Conservation (phyloP, 2,329 filamentous ascomycete species). For the Waltergamsia citrina region DNA sequence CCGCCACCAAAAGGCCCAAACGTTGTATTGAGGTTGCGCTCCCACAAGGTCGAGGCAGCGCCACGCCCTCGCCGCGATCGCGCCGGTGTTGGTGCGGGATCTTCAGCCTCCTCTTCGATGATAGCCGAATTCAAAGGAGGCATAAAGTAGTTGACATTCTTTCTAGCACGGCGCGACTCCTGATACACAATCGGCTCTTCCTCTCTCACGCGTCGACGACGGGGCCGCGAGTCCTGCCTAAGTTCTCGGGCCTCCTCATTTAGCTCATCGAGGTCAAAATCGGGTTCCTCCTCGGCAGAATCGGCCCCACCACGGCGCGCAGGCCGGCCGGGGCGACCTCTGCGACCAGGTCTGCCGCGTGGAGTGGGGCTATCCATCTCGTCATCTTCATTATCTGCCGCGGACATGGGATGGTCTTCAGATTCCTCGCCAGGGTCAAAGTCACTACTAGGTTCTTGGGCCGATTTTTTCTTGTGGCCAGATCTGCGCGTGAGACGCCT, state of each 20-base stretch:
- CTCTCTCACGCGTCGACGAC: conserved; percentile 39
- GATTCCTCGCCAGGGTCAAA: conserved; percentile 53
- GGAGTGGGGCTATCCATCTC: conserved; percentile 39
- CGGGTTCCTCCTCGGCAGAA: conserved; percentile 47
- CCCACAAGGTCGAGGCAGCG: conserved; percentile 53
- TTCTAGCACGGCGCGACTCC: conserved; percentile 42
- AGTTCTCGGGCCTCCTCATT: conserved; percentile 58
- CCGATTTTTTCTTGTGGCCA: conserved; percentile 30
- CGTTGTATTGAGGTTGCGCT: conserved; percentile 78
- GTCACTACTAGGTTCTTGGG: conserved; percentile 48
- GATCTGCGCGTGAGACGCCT: conserved; percentile 39
- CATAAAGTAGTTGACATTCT: conserved; percentile 76
- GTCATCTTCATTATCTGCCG: conserved; percentile 28
- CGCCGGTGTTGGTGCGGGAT: conserved; percentile 57
- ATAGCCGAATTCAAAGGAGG: conserved; percentile 53
- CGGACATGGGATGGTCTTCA: conserved; percentile 41
- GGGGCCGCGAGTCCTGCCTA: conserved; percentile 40
- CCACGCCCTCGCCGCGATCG: conserved; percentile 57
- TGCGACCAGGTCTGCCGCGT: conserved; percentile 32
- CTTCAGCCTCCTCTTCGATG: conserved; percentile 66
- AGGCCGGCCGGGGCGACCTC: conserved; percentile 32
- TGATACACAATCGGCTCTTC: conserved; percentile 50
- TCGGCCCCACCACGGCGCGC: conserved; percentile 38
- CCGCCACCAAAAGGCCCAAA: conserved; percentile 89
- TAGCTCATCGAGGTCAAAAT: conserved; percentile 54